Conservation (phyloP, 345 rosid genomes). For the Acer yangbiense region DNA sequence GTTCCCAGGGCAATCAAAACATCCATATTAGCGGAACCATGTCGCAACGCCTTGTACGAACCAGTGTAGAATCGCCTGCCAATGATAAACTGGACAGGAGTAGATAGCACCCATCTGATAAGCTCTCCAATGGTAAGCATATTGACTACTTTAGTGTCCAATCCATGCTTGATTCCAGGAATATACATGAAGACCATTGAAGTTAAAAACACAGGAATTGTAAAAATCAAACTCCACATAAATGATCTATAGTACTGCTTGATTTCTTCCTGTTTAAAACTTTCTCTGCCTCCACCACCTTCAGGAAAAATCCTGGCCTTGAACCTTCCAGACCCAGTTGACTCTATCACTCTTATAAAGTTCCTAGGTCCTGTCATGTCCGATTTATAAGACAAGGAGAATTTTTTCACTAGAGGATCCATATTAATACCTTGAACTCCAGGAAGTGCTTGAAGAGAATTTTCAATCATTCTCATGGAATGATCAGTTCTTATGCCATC, state of each 20-base stretch:
- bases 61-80: constrained; percentile 84
- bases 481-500: constrained; percentile 58
- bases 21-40: constrained; percentile 93
- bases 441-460: constrained; percentile 82
- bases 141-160: constrained; percentile 71
- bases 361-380: constrained; percentile 80
- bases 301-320: constrained; percentile 71
- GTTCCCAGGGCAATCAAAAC: constrained; percentile 91
- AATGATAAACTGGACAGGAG: constrained; percentile 87
- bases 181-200: constrained; percentile 88
- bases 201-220: constrained; percentile 75
- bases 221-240: constrained; percentile 77
- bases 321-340: constrained; percentile 68
- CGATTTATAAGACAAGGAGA: constrained; percentile 68
- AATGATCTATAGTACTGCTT: constrained; percentile 46
- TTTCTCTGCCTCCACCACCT: constrained; percentile 62
- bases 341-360: constrained; percentile 73
- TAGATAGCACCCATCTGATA: constrained; percentile 67
- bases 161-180: constrained; percentile 57
- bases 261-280: constrained; percentile 60
- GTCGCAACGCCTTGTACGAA: constrained; percentile 75
- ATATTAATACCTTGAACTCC: constrained; percentile 59
- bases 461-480: constrained; percentile 53
- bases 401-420: constrained; percentile 34
- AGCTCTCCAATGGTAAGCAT: constrained; percentile 72